phyloP scores from a whole-genome alignment of 1,139 yeast species.

The Pichia inconspicua region DNA sequence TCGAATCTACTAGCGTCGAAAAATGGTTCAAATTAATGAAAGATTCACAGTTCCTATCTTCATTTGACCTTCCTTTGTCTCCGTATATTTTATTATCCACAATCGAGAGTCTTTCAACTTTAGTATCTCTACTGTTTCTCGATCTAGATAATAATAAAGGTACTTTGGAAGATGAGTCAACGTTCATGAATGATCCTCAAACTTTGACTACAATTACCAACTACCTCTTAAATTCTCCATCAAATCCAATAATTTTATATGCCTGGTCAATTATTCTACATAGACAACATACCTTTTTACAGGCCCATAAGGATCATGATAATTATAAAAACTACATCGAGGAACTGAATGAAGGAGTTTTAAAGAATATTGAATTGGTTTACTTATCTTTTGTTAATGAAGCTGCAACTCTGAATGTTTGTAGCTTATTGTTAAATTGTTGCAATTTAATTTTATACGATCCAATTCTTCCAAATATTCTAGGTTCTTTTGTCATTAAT shows the following conservation, averaged over 20 bases:
- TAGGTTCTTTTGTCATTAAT: slow-evolving; percentile 52
- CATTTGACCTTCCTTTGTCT: neutral
- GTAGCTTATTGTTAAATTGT: slow-evolving; percentile 36
- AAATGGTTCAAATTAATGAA: slow-evolving; percentile 55
- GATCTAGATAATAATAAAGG: slow-evolving; percentile 47
- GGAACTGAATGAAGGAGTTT: slow-evolving; percentile 18
- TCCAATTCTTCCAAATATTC: slow-evolving; percentile 46
- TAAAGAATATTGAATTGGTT: slow-evolving; percentile 19
- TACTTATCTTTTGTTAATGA: slow-evolving; percentile 35
- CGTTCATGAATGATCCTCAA: slow-evolving; percentile 39
- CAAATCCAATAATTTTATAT: slow-evolving; percentile 48
- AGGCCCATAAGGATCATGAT: slow-evolving; percentile 30
- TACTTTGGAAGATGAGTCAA: slow-evolving; percentile 29
- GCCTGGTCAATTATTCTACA: slow-evolving; percentile 67
- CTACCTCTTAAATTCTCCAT: slow-evolving; percentile 25
- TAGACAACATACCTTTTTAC: slow-evolving; percentile 43
- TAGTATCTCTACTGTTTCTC: slow-evolving; percentile 43
- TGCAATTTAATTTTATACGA: slow-evolving; percentile 44
- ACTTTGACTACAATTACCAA: slow-evolving; percentile 34
- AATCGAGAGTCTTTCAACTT: slow-evolving; percentile 41
- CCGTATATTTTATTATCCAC: slow-evolving; percentile 24
- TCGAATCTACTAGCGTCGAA: slow-evolving; percentile 30
- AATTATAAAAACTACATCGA: slow-evolving; percentile 15
- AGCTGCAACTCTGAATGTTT: slow-evolving; percentile 42
- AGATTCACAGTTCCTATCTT: slow-evolving; percentile 33